Base-by-base conservation (phyloP, 129 eudicot species). In the Silybum marianum region DNA sequence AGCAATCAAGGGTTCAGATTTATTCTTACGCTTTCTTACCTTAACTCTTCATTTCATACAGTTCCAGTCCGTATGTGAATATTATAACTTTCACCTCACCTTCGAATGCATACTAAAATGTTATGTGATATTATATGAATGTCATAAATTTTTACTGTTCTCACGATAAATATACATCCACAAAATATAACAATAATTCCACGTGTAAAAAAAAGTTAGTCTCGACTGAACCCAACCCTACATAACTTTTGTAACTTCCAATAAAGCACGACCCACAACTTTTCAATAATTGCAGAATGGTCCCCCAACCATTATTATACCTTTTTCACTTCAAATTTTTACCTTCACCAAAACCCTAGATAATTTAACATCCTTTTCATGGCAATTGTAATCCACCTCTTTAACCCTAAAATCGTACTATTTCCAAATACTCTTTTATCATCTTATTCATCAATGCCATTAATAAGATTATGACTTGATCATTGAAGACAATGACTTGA, bases 181-280 rank as follows among this genome's bases (percentile, higher is more conserved):
- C 63, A 16, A 6, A 18, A 18, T 51, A 51, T 4, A 48, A 51
- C 4, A 6, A 4, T 4, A 51, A 18, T 6, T 51, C 7, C 1
- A 18, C 5, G 1, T 51, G 3, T 7, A 1, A 1, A n/a, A 58
- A n/a, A 58, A 14, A n/a, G 6, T 18, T 54, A 6, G 2, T 58
- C 1, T 58, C 66, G 22, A 1, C 0, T 6, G 22, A 54, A 58
- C 23, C 66, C 66, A 58, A 58, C 23, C 66, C 66, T 58, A 58
- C 23, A 18, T 58, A 58, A 58, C 66, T 58, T 87, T 87, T 66
- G 82, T 80, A 69, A 86, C 86, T 84, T 84, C 79, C 84, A 39
- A 87, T 83, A 89, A 89, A 85, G 90, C 90, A 71, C 65, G 76
- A 75, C 38, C 74, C 85, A 73, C 84, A 82, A 75, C 86, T 84